phyloP scores from a whole-genome alignment of 768 basidiomycete genomes.

The Pleurotus giganteus region DNA sequence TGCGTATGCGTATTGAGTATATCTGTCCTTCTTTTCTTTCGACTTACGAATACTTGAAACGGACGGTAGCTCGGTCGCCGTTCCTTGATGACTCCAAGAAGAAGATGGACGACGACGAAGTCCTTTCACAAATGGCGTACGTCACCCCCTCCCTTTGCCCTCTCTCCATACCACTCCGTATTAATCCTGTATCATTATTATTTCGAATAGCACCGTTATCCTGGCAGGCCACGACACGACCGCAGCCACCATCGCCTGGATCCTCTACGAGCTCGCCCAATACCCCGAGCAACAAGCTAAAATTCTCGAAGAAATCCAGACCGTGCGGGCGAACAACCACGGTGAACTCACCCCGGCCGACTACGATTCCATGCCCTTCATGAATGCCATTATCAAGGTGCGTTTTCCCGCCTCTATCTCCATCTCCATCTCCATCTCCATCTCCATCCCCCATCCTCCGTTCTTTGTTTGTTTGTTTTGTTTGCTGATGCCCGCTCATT shows the following conservation, averaged over 20 bases:
- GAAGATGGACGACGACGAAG: slow-evolving; percentile 17
- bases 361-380: slow-evolving; percentile 49
- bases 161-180: not conserved
- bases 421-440: not conserved
- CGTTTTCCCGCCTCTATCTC: slow-evolving; percentile 2
- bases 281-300: slow-evolving; percentile 28
- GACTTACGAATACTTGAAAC: slow-evolving; percentile 11
- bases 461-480: too few species aligned
- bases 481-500: too few species aligned
- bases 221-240: slow-evolving; percentile 19
- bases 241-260: slow-evolving; percentile 22
- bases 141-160: not conserved
- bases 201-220: slow-evolving; percentile 11
- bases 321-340: slow-evolving; percentile 25
- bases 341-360: slow-evolving; percentile 42
- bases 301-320: slow-evolving; percentile 16
- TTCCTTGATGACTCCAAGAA: slow-evolving; percentile 11
- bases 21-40: not conserved
- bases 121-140: slow-evolving; percentile 18
- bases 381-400: slow-evolving; percentile 45
- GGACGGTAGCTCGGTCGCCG: not conserved
- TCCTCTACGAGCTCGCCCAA: slow-evolving; percentile 25
- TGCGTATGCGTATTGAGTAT: not conserved
- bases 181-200: not conserved
- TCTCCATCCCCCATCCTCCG: too few species aligned